Base-by-base conservation (phyloP, 2,329 filamentous ascomycete genomes). In the Fusarium verticillioides region DNA sequence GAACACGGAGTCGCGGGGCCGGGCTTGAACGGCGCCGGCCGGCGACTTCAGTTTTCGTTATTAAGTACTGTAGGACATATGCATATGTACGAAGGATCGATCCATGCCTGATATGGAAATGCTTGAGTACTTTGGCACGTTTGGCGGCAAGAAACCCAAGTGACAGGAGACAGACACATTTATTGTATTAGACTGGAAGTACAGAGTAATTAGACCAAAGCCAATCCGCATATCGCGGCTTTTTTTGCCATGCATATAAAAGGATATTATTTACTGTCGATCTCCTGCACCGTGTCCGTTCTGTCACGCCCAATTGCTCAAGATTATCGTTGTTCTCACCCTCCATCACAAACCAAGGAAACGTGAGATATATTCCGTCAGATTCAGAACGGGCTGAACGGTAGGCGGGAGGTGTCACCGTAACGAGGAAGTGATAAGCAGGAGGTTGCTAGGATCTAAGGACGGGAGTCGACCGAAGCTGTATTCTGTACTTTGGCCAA, bases 381-480 rank as follows among this genome's bases (percentile, higher is more conserved):
- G 68, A 44, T 63, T 69, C 43, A 72, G 61, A 44, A 36, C 36
- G 60, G 53, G 46, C 40, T 61, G 50, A 50, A 71, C 62, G 58
- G 39, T 64, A 49, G 57, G 57, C 53, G 46, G 43, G 46, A 53
- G 36, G 46, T 68, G 43, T 60, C 28, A 40, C 19, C 57, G 32
- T 34, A 70, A 60, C 37, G 21, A 53, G 66, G 21, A 65, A 62
- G 59, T 72, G 71, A 72, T 72, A 59, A 57, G 46, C 63, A 61
- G 47, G 60, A 72, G 62, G 66, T 70, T 63, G 44, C 67, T 43
- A 47, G 71, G 67, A 59, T 68, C 28, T 47, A 49, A 23, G 30
- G 28, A 57, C 72, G 72, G 72, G 71, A 74, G 52, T 74, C 53
- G 72, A 74, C 72, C 72, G 71, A 74, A 50, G 12, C 52, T 53